Evolutionary conservation across 345 rosid genomes (phyloP).

Genomic region (Hibiscus syriacus): DNA sequence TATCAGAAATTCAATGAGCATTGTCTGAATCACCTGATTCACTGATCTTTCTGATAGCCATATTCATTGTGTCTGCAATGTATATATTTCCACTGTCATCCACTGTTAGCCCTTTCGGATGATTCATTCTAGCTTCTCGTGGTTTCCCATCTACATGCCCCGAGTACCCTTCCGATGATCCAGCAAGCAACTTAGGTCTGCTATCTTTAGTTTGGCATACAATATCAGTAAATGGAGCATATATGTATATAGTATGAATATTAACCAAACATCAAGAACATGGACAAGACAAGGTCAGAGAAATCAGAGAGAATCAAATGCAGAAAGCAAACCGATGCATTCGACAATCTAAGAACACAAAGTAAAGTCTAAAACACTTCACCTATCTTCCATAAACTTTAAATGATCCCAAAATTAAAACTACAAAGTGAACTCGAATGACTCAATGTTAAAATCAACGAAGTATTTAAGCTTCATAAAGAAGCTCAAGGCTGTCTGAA

Average conservation of each 20-base stretch:
- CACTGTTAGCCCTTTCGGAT: slow-evolving; percentile 72
- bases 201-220: slow-evolving; percentile 46
- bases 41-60: slow-evolving; percentile 93
- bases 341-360: neutral
- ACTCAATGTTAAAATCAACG: slow-evolving; percentile 3
- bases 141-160: slow-evolving; percentile 87
- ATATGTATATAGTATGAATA: neutral
- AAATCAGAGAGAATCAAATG: neutral
- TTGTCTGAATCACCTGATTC: slow-evolving; percentile 51
- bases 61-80: slow-evolving; percentile 80
- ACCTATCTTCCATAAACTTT: neutral
- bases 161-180: slow-evolving; percentile 76
- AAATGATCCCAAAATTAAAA: neutral
- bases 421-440: neutral
- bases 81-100: slow-evolving; percentile 93
- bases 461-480: slow-evolving; percentile 20
- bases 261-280: neutral
- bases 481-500: slow-evolving; percentile 12
- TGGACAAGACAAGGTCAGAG: neutral
- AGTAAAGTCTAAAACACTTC: neutral
- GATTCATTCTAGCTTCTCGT: slow-evolving; percentile 79
- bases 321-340: neutral
- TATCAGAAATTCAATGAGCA: neutral
- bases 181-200: slow-evolving; percentile 80
- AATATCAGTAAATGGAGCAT: slow-evolving; percentile 1